Base-by-base conservation (phyloP, 257 asterid species). In the Gardenia jasminoides region DNA sequence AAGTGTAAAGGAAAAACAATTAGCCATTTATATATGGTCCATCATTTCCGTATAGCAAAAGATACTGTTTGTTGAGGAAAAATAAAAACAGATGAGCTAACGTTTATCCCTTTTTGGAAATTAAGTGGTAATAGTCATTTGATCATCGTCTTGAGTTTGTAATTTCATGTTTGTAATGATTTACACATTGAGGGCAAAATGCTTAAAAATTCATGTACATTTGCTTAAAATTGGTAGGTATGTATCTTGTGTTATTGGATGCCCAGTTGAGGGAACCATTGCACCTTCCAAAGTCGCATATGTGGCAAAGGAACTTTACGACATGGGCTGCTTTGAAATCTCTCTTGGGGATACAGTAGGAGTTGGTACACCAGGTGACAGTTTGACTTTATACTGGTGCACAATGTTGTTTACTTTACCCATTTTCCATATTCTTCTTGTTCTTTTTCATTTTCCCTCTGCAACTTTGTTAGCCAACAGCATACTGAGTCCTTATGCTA, bases 321-420 rank as follows among this genome's bases (percentile, higher is more conserved):
- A 94, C 76, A 92, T 91, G 98, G 99, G 98, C 69, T 94, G 99
- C 84, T 92, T 89, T 61, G 97, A 94, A 86, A 92, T 94, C 79
- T 94, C 98, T 47, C 96, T 94, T 67, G 99, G 93, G 47, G 98
- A 94, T 86, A 93, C 99, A 68, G 85, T 88, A n/a, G 98, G 98
- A 80, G 90, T 90, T 71, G 99, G 92, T 64, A 94, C 97, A 80
- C 97, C 98, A 44, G 96, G 98, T 92, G 88, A 68, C 26, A 50
- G 72, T 72, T 43, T 36, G 4, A 50, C 61, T 67, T 71, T 20
- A 36, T 58, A 56, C 46, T 74, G 20, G 19, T 47, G 33, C 24
- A 61, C 33, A 33, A 50, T 31, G 22, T 44, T 16, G n/a, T 54
- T 24, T 72, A 36, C 36, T 26, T 22, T 47, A 2, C 20, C 31